phyloP scores from a whole-genome alignment of 768 basidiomycete species.

The Holtermannia corniformis region DNA sequence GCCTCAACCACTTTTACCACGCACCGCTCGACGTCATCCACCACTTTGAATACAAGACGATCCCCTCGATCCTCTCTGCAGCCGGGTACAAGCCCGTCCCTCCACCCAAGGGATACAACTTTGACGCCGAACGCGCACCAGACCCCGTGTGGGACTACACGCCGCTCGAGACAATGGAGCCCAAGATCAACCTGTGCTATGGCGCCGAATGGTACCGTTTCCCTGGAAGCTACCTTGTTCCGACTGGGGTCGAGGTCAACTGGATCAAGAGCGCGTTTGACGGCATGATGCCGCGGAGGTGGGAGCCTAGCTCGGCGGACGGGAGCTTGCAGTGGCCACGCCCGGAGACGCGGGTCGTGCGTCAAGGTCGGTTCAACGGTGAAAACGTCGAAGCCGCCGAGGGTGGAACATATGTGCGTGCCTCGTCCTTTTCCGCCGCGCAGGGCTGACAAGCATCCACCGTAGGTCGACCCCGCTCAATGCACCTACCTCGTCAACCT shows the following conservation, averaged over 20 bases:
- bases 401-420: constrained; percentile 62
- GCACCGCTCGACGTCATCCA: constrained; percentile 65
- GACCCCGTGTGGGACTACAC: constrained; percentile 51
- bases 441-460: not conserved
- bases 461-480: constrained; percentile 57
- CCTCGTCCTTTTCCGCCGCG: not conserved
- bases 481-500: constrained; percentile 90
- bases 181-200: constrained; percentile 59
- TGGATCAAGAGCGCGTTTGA: constrained; percentile 88
- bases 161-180: constrained; percentile 57
- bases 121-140: constrained; percentile 46
- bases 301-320: constrained; percentile 44
- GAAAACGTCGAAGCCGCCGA: constrained; percentile 62
- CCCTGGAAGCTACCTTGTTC: constrained; percentile 80
- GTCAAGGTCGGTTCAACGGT: constrained; percentile 65
- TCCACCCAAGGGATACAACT: constrained; percentile 30
- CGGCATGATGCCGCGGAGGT: constrained; percentile 79
- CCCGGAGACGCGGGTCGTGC: constrained; percentile 55
- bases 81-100: constrained; percentile 37
- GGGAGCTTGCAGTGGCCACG: constrained; percentile 49
- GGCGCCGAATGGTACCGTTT: constrained; percentile 97
- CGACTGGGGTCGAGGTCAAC: constrained; percentile 67
- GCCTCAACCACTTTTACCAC: constrained; percentile 81
- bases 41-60: constrained; percentile 64
- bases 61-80: constrained; percentile 63